These are phyloP conservation scores for Chalara sp. DNA, from an alignment of 2,329 filamentous ascomycete genomes.

Conservation along the genomic window DNA sequence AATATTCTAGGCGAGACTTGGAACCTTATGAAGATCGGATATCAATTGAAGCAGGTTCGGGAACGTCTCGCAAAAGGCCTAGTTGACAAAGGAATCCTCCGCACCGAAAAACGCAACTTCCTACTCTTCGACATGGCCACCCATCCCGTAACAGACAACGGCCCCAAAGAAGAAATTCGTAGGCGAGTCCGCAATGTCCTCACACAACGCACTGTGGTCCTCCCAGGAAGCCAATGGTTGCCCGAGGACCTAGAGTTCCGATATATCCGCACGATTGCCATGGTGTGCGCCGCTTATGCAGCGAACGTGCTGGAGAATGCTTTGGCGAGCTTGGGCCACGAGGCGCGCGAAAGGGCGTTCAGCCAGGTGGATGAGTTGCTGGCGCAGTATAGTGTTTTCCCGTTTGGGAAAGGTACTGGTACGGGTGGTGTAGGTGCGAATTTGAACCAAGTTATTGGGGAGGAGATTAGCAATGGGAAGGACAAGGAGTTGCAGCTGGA, in stretches of 20 bases:
- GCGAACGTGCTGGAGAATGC: constrained; percentile 98
- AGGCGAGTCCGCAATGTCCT: constrained; percentile 87
- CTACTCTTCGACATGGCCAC: constrained; percentile 99
- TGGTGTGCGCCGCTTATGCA: constrained; percentile 97
- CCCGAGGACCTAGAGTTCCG: constrained; percentile 93
- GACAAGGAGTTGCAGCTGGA: constrained; percentile 96
- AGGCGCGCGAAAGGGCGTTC: constrained; percentile 89
- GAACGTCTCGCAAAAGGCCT: constrained; percentile 95
- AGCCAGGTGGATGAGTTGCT: constrained; percentile 94
- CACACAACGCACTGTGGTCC: constrained; percentile 87
- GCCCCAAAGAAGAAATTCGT: constrained; percentile 95
- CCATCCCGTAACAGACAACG: constrained; percentile 91
- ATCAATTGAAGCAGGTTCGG: constrained; percentile 98
- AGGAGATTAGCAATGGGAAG: constrained; percentile 80
- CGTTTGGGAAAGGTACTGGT: constrained; percentile 73
- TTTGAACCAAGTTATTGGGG: constrained; percentile 75
- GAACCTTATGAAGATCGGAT: constrained; percentile 99
- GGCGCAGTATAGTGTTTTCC: constrained; percentile 95
- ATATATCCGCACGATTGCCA: constrained; percentile 82
- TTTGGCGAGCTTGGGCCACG: constrained; percentile 87
- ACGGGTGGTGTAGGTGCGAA: constrained; percentile 84
- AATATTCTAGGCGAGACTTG: constrained; percentile 77
- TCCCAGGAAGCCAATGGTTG: constrained; percentile 79
- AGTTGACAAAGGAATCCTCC: constrained; percentile 96
- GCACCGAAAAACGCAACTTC: constrained; percentile 99